Conservation (phyloP, 2,329 filamentous ascomycete genomes). For the Mycocentrospora acerina region DNA sequence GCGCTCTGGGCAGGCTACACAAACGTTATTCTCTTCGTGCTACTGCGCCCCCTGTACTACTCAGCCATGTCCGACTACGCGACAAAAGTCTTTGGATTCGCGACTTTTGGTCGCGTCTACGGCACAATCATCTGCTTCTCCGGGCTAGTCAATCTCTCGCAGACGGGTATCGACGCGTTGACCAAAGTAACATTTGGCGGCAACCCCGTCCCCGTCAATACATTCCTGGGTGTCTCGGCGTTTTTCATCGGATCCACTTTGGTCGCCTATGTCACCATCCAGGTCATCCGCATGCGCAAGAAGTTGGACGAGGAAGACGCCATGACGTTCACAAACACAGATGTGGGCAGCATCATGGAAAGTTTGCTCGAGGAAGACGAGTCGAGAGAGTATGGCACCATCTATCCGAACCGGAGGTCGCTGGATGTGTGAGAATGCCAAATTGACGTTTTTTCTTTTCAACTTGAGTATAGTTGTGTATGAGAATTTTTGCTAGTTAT, state of each 20-base stretch:
- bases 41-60: slow-evolving; percentile 87
- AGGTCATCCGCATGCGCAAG: slow-evolving; percentile 34
- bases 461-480: too few species aligned
- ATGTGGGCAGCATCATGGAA: slow-evolving; percentile 63
- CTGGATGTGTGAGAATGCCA: too few species aligned
- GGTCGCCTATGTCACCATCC: slow-evolving; percentile 48
- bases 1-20: slow-evolving; percentile 70
- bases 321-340: slow-evolving; percentile 66
- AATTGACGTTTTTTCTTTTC: too few species aligned
- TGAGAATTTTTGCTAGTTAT: too few species aligned
- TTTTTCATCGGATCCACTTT: slow-evolving; percentile 64
- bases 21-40: slow-evolving; percentile 75
- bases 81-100: slow-evolving; percentile 88
- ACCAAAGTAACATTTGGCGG: slow-evolving; percentile 70
- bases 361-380: slow-evolving; percentile 41
- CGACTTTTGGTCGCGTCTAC: slow-evolving; percentile 92
- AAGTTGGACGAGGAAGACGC: slow-evolving; percentile 39
- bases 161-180: slow-evolving; percentile 74
- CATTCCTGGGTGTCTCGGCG: slow-evolving; percentile 63
- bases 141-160: slow-evolving; percentile 79
- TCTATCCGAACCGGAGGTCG: slow-evolving; percentile 5
- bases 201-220: slow-evolving; percentile 75
- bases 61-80: slow-evolving; percentile 85
- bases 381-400: slow-evolving; percentile 27
- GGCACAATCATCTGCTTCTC: slow-evolving; percentile 85